Evolutionary conservation across 306 rosid species (phyloP).

Genomic region (Ammopiptanthus mongolicus): DNA sequence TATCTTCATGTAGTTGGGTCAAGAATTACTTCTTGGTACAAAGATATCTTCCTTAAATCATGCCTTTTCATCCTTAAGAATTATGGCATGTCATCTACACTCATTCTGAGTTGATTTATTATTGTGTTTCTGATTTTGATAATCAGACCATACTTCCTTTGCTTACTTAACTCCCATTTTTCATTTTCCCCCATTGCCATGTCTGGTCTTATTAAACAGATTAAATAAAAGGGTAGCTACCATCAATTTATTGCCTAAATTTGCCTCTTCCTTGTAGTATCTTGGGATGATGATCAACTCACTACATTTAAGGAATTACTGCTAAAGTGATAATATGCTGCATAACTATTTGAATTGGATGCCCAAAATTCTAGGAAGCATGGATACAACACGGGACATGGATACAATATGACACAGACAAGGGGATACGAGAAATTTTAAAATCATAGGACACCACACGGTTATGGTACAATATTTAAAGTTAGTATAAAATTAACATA

Average conservation of each 20-base stretch:
- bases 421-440: no score
- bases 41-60: neutral
- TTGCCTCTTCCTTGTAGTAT: neutral
- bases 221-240: neutral
- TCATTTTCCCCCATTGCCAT: neutral
- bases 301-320: constrained; percentile 1
- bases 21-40: neutral
- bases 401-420: no score
- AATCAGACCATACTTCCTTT: neutral
- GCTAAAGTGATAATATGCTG: constrained; percentile 1
- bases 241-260: neutral
- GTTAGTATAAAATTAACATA: no score
- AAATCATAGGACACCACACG: no score
- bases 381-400: no score
- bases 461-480: no score
- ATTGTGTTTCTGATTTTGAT: neutral
- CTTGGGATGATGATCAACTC: constrained; percentile 19
- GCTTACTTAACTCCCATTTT: neutral
- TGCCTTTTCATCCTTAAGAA: neutral
- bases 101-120: neutral
- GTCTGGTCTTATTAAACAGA: neutral
- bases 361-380: no score
- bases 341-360: constrained; percentile 7
- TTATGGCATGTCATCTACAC: neutral
- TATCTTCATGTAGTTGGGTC: neutral